Percentiles rank a stretch among this genome's conserved stretches.
Conservation (phyloP, 2,329 filamentous ascomycete genomes). For the Immersiporthe knoxdaviesiana region DNA sequence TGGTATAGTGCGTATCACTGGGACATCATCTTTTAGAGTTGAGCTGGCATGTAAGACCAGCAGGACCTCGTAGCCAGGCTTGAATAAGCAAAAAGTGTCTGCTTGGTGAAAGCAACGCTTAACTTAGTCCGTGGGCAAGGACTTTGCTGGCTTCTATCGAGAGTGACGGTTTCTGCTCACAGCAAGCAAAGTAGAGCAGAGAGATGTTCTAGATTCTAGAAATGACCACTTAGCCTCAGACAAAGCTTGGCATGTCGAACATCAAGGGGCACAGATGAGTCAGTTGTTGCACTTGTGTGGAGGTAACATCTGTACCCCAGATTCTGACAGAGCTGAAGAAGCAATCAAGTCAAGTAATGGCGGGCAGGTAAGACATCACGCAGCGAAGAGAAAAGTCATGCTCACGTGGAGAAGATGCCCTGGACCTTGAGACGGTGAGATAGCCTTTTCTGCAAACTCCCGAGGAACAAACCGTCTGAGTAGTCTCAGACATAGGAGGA, state of each 20-base stretch:
- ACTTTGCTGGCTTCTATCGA: not conserved
- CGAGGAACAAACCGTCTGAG: not conserved
- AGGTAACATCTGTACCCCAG: not conserved
- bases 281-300: not conserved
- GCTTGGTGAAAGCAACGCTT: not conserved
- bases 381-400: not conserved
- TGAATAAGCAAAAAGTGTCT: not conserved
- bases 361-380: not conserved
- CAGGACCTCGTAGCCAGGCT: not conserved
- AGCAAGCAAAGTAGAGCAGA: not conserved
- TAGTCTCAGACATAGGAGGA: not conserved
- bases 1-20: constrained; percentile 1
- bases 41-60: constrained; percentile 2
- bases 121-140: not conserved
- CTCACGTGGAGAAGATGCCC: not conserved
- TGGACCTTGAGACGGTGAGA: not conserved
- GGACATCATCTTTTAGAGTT: not conserved
- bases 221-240: not conserved
- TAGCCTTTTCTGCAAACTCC: not conserved
- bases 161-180: not conserved
- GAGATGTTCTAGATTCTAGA: not conserved
- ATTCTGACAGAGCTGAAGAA: not conserved
- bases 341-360: not conserved
- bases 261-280: not conserved
- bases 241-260: not conserved